phyloP scores from a whole-genome alignment of 352 stramenopile species.

The Pythium brachiatum region DNA sequence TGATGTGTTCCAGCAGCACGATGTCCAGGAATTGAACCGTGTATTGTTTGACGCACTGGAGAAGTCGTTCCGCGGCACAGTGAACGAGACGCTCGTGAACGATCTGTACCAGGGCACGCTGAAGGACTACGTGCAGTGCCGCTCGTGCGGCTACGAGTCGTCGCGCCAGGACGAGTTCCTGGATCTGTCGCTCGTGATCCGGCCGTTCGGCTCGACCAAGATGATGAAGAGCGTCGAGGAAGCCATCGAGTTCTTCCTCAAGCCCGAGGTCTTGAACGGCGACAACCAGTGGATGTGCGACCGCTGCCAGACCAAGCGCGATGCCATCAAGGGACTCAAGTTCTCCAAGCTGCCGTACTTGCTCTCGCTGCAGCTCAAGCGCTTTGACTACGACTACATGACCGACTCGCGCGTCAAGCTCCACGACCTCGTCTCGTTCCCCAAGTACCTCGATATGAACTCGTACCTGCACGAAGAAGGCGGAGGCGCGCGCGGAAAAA shows the following conservation, averaged over 20 bases:
- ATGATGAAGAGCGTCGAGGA: constrained; percentile 87
- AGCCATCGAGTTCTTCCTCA: constrained; percentile 85
- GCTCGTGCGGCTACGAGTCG: constrained; percentile 80
- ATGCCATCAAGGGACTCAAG: constrained; percentile 90
- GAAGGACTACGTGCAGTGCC: constrained; percentile 90
- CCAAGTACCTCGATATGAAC: constrained; percentile 90
- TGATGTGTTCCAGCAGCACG: constrained; percentile 90
- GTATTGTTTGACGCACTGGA: constrained; percentile 92
- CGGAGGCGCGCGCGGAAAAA: constrained; percentile 39
- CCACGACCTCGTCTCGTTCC: constrained; percentile 85
- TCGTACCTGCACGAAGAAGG: constrained; percentile 67
- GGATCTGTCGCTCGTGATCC: constrained; percentile 88
- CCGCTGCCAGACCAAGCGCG: constrained; percentile 71
- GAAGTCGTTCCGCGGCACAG: constrained; percentile 81
- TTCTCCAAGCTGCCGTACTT: constrained; percentile 87
- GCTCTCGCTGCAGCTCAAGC: constrained; percentile 89
- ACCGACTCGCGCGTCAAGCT: constrained; percentile 88
- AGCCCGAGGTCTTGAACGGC: constrained; percentile 82
- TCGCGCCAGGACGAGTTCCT: constrained; percentile 86
- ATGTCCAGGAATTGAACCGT: constrained; percentile 89
- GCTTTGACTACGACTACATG: constrained; percentile 91
- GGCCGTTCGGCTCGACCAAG: constrained; percentile 80
- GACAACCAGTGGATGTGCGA: constrained; percentile 92
- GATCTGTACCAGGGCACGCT: constrained; percentile 81
- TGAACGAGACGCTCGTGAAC: constrained; percentile 87